phyloP scores from a whole-genome alignment of 768 basidiomycete species.

The Mycena capillaripes region DNA sequence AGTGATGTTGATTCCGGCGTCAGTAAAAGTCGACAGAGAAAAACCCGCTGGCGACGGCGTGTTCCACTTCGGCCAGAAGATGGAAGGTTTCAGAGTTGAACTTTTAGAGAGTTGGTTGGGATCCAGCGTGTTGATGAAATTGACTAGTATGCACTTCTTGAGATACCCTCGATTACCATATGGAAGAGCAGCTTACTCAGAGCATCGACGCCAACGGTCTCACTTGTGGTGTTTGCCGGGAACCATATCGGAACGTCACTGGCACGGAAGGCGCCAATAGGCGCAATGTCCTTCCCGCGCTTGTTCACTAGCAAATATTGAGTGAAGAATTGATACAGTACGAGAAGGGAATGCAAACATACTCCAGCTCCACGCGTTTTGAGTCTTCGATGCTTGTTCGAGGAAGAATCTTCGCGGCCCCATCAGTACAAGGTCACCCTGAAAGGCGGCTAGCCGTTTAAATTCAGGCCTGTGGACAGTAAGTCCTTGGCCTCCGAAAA shows the following conservation, averaged over 20 bases:
- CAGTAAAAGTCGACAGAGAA: conserved; percentile 15
- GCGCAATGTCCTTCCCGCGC: conserved; percentile 44
- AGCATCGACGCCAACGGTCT: not conserved
- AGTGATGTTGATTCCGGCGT: conserved; percentile 15
- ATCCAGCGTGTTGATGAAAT: conserved; percentile 27
- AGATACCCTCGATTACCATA: not conserved
- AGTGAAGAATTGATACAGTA: not conserved
- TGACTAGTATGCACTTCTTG: not conserved
- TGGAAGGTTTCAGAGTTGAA: not conserved
- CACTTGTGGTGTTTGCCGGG: not conserved
- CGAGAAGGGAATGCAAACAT: conserved; percentile 23
- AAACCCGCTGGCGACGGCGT: not conserved
- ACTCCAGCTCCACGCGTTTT: conserved; percentile 52
- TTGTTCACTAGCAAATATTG: conserved; percentile 45
- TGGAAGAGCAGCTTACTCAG: not conserved
- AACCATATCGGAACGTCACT: conserved; percentile 34
- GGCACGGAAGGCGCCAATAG: conserved; percentile 43
- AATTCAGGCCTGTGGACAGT: conserved; percentile 48
- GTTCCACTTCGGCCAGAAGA: conserved; percentile 21
- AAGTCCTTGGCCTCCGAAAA: not conserved
- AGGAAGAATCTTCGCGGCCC: conserved; percentile 52
- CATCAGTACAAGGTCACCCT: conserved; percentile 53
- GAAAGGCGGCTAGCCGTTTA: conserved; percentile 55
- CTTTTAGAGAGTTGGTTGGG: not conserved
- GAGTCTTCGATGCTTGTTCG: conserved; percentile 44